phyloP scores from a whole-genome alignment of 225 moss, liverwort and hornwort species.

The Sphagnum contortum region DNA sequence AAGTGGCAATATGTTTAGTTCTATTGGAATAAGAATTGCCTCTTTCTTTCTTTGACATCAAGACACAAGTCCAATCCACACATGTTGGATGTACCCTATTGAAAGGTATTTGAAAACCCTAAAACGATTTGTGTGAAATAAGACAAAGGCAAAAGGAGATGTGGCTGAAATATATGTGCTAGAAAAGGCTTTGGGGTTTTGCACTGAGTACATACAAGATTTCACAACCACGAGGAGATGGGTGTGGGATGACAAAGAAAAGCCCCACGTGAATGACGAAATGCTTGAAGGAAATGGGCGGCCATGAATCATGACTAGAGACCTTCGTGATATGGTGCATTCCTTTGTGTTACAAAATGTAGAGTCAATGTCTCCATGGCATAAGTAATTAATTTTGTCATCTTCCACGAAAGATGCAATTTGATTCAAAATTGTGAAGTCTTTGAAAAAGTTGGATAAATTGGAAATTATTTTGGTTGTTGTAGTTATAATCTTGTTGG shows the following conservation, averaged over 20 bases:
- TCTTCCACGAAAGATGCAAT: too few species aligned
- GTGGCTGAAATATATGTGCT: not conserved
- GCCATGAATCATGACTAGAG: too few species aligned
- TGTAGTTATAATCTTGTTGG: too few species aligned
- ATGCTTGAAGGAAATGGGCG: too few species aligned
- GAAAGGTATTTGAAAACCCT: constrained; percentile 2
- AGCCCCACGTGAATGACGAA: too few species aligned
- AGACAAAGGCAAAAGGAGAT: not conserved
- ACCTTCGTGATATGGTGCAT: too few species aligned
- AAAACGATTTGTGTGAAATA: constrained; percentile 1
- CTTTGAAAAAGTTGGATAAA: too few species aligned
- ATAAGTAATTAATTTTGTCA: too few species aligned
- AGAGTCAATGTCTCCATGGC: too few species aligned
- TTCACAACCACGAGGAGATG: accelerated
- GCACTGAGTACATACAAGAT: not conserved
- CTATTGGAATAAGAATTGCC: not conserved
- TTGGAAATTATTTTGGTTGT: too few species aligned
- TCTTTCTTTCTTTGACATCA: not conserved
- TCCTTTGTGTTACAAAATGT: too few species aligned
- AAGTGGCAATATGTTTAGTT: not conserved
- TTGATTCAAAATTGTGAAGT: too few species aligned
- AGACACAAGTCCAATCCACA: not conserved
- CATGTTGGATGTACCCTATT: constrained; percentile 1
- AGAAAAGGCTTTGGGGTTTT: not conserved
- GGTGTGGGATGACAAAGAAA: not conserved